Evolutionary conservation across 768 basidiomycete species (phyloP).

Genomic region (Lepiota brunneoincarnata): DNA sequence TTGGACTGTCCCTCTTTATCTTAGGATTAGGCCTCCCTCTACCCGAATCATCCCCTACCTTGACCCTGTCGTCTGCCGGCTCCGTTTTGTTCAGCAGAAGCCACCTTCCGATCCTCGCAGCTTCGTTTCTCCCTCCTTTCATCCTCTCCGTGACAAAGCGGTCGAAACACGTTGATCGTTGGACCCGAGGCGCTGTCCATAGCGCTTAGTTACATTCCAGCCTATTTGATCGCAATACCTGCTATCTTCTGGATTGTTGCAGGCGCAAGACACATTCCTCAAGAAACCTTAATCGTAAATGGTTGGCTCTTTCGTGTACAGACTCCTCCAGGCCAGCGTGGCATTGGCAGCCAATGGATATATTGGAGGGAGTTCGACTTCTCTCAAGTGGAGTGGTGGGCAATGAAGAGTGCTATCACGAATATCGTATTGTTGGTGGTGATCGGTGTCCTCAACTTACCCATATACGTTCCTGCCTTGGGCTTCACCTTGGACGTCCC

Average conservation of each 20-base stretch:
- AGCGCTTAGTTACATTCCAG: slow-evolving; percentile 18
- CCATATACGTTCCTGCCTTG: slow-evolving; percentile 21
- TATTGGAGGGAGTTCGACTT: slow-evolving; percentile 24
- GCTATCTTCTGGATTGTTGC: slow-evolving; percentile 19
- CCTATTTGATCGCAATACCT: slow-evolving; percentile 17
- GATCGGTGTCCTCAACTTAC: slow-evolving; percentile 22
- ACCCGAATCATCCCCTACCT: slow-evolving; percentile 6
- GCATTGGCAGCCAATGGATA: slow-evolving; percentile 18
- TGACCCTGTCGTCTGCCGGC: slow-evolving; percentile 14
- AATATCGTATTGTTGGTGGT: slow-evolving; percentile 21
- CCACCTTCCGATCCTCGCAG: slow-evolving; percentile 19
- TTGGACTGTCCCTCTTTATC: slow-evolving; percentile 20
- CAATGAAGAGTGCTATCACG: slow-evolving; percentile 16
- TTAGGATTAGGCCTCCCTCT: slow-evolving; percentile 16
- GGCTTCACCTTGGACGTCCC: slow-evolving; percentile 21
- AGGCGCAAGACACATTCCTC: neutral
- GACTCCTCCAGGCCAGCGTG: slow-evolving; percentile 9
- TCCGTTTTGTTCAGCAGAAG: slow-evolving; percentile 14
- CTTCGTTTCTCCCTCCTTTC: slow-evolving; percentile 20
- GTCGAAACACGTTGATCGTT: slow-evolving; percentile 12
- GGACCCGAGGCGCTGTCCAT: slow-evolving; percentile 17
- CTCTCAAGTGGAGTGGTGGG: slow-evolving; percentile 20
- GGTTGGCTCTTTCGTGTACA: slow-evolving; percentile 23
- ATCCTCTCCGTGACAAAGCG: slow-evolving; percentile 18
- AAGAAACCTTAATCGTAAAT: neutral